These are phyloP conservation scores for Fallopia convolvulus DNA, from an alignment of 148 eudicot species.

Conservation along the genomic window DNA sequence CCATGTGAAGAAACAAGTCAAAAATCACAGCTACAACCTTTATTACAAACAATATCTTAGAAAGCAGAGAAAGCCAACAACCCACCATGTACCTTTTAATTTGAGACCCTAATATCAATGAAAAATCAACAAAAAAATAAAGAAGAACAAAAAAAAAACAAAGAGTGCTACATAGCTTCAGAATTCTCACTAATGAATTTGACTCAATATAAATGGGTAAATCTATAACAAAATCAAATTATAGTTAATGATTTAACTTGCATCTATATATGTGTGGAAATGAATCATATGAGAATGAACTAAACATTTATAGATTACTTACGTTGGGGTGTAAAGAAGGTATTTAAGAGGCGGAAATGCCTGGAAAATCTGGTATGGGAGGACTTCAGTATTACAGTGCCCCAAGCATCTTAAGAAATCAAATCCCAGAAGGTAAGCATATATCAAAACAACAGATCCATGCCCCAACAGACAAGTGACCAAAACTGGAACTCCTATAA, in stretches of 20 bases:
- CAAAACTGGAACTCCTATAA: slow-evolving; percentile 50
- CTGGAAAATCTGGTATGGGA: slow-evolving; percentile 62
- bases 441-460: slow-evolving; percentile 56
- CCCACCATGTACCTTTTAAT: no score
- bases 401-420: slow-evolving; percentile 78
- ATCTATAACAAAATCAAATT: no score
- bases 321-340: slow-evolving; percentile 74
- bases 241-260: no score
- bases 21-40: neutral
- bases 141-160: no score
- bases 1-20: neutral
- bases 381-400: slow-evolving; percentile 57
- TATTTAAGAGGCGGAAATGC: slow-evolving; percentile 49
- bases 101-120: no score
- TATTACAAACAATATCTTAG: neutral
- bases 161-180: no score
- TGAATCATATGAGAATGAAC: neutral
- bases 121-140: no score
- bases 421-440: slow-evolving; percentile 48
- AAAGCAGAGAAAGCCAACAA: no score
- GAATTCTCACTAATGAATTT: no score
- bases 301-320: slow-evolving; percentile 21
- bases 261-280: no score
- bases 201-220: no score
- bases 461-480: slow-evolving; percentile 40